Evolutionary conservation across 78 protist species (phyloP).

Genomic region (Dictyostelium capitatum): DNA sequence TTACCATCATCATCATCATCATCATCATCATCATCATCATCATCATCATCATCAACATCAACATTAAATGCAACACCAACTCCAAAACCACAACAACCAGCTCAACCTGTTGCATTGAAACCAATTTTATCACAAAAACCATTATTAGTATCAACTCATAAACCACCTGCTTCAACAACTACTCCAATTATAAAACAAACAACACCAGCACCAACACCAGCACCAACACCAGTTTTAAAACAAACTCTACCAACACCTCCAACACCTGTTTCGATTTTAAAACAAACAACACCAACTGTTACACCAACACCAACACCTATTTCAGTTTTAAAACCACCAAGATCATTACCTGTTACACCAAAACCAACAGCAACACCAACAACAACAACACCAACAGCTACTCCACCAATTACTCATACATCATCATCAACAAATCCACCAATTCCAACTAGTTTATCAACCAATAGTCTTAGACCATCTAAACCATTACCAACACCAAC

Average conservation of each 20-base stretch:
- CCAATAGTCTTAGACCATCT: background rate
- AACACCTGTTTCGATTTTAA: background rate
- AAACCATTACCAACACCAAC: constrained; percentile 23
- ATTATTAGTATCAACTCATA: background rate
- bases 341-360: constrained; percentile 24
- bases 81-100: background rate
- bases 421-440: background rate
- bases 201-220: background rate
- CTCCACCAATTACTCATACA: background rate
- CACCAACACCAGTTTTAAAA: background rate
- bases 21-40: background rate
- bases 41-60: background rate
- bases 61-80: background rate
- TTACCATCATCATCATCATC: background rate
- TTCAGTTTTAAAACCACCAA: background rate
- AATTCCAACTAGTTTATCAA: constrained; percentile 1
- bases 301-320: constrained; percentile 1
- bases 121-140: constrained; percentile 7
- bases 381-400: background rate
- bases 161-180: background rate
- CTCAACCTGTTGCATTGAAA: background rate
- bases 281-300: background rate
- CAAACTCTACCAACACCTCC: background rate
- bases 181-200: background rate
- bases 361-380: background rate